Percentiles rank a stretch among this genome's conserved stretches.
Evolutionary conservation across 2,329 filamentous ascomycete species (phyloP).

Genomic region (Penicillium sumatraense): DNA sequence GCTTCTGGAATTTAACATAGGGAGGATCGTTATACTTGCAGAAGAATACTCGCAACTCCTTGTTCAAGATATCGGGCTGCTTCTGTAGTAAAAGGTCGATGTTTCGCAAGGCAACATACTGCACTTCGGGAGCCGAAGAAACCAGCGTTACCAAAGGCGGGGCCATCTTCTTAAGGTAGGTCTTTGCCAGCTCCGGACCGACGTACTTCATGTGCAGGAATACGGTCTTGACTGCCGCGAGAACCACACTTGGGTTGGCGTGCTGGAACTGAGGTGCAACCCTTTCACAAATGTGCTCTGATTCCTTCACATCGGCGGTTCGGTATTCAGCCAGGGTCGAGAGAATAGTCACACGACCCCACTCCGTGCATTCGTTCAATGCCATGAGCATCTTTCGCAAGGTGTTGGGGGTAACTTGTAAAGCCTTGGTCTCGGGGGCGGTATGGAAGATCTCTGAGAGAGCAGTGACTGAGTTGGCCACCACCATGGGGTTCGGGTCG

Average conservation of each 20-base stretch:
- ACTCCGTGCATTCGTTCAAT: slow-evolving; percentile 97
- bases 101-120: slow-evolving; percentile 94
- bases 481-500: slow-evolving; percentile 98
- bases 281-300: slow-evolving; percentile 96
- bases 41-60: slow-evolving; percentile 97
- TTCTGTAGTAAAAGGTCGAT: slow-evolving; percentile 96
- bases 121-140: slow-evolving; percentile 93
- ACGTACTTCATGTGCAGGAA: slow-evolving; percentile 94
- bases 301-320: slow-evolving; percentile 86
- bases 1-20: slow-evolving; percentile 95
- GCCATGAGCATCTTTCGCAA: slow-evolving; percentile 97
- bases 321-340: slow-evolving; percentile 88
- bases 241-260: slow-evolving; percentile 93
- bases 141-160: slow-evolving; percentile 96
- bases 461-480: slow-evolving; percentile 95
- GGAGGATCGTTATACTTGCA: slow-evolving; percentile 99
- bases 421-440: slow-evolving; percentile 84
- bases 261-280: slow-evolving; percentile 98
- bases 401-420: slow-evolving; percentile 79
- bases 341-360: slow-evolving; percentile 93
- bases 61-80: slow-evolving; percentile 94
- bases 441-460: slow-evolving; percentile 89
- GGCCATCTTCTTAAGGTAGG: slow-evolving; percentile 98
- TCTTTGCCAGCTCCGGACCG: slow-evolving; percentile 75
- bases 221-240: slow-evolving; percentile 97